Percentiles rank a stretch among this genome's conserved stretches.
phyloP scores from a whole-genome alignment of 805 yeast genomes.

The Candida insectalens region DNA sequence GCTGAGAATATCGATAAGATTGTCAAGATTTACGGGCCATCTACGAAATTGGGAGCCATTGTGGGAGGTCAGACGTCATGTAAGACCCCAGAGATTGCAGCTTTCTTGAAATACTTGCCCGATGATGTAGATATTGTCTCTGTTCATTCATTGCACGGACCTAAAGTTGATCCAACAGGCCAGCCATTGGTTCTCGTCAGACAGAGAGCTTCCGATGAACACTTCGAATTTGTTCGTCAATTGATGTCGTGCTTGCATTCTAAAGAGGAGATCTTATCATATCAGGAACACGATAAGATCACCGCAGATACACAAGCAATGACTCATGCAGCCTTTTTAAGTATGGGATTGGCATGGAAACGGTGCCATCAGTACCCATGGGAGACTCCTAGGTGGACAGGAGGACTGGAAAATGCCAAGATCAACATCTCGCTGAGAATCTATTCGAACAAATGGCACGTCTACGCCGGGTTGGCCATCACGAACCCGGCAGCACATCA shows the following conservation, averaged over 20 bases:
- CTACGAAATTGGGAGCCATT: slow-evolving; percentile 77
- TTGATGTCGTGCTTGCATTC: slow-evolving; percentile 69
- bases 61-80: slow-evolving; percentile 99
- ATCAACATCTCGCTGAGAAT: slow-evolving; percentile 88
- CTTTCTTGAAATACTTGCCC: slow-evolving; percentile 73
- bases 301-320: slow-evolving; percentile 99
- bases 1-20: slow-evolving; percentile 75
- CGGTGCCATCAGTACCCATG: slow-evolving; percentile 80
- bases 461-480: slow-evolving; percentile 94
- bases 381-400: slow-evolving; percentile 78
- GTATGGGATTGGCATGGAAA: slow-evolving; percentile 97
- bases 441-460: slow-evolving; percentile 94
- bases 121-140: slow-evolving; percentile 74
- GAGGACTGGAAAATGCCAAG: slow-evolving; percentile 94
- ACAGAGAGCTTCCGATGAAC: slow-evolving; percentile 53
- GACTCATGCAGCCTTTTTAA: slow-evolving; percentile 92
- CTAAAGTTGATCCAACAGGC: slow-evolving; percentile 77
- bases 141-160: slow-evolving; percentile 92
- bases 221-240: slow-evolving; percentile 49
- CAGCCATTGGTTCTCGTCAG: slow-evolving; percentile 86
- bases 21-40: slow-evolving; percentile 72
- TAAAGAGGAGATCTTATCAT: slow-evolving; percentile 65
- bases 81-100: slow-evolving; percentile 80
- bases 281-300: slow-evolving; percentile 85
- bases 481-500: slow-evolving; percentile 91